phyloP scores from a whole-genome alignment of 306 rosid genomes.

The Vigna hirtella region DNA sequence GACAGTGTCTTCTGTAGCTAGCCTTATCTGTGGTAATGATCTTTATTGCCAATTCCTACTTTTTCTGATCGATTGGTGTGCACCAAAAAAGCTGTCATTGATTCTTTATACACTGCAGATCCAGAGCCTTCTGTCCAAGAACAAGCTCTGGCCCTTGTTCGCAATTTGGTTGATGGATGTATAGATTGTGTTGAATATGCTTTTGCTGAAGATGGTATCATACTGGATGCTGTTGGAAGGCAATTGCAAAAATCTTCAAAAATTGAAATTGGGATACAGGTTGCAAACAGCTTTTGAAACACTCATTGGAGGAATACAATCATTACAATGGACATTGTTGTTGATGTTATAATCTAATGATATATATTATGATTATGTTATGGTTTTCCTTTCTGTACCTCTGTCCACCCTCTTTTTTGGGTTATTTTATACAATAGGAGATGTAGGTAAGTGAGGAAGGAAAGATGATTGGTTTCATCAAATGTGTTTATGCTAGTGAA shows the following conservation, averaged over 20 bases:
- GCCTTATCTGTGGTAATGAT: constrained; percentile 75
- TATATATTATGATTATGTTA: constrained; percentile 21
- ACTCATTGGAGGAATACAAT: constrained; percentile 12
- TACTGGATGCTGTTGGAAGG: constrained; percentile 79
- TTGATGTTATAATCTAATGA: not conserved
- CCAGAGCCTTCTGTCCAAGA: constrained; percentile 85
- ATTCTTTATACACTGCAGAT: constrained; percentile 62
- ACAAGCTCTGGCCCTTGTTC: constrained; percentile 83
- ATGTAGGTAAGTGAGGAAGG: constrained; percentile 13
- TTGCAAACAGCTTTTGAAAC: constrained; percentile 51
- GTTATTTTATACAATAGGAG: not conserved
- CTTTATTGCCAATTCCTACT: constrained; percentile 25
- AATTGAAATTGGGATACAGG: constrained; percentile 83
- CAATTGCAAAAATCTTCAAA: constrained; percentile 67
- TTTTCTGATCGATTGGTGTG: constrained; percentile 31
- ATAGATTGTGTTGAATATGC: constrained; percentile 65
- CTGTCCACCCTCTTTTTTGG: not conserved
- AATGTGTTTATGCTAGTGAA: not conserved
- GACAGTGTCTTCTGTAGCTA: constrained; percentile 71
- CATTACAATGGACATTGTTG: constrained; percentile 17
- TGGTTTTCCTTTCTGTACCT: not conserved
- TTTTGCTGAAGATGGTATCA: constrained; percentile 73
- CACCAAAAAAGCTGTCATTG: constrained; percentile 31
- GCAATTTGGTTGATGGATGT: constrained; percentile 91
- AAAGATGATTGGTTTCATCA: not conserved